A percentile compares a stretch with the other conserved stretches of the same genome.
These are phyloP conservation scores for Claviceps sorghi DNA, from an alignment of 2,329 filamentous ascomycete genomes.

Conservation along the genomic window DNA sequence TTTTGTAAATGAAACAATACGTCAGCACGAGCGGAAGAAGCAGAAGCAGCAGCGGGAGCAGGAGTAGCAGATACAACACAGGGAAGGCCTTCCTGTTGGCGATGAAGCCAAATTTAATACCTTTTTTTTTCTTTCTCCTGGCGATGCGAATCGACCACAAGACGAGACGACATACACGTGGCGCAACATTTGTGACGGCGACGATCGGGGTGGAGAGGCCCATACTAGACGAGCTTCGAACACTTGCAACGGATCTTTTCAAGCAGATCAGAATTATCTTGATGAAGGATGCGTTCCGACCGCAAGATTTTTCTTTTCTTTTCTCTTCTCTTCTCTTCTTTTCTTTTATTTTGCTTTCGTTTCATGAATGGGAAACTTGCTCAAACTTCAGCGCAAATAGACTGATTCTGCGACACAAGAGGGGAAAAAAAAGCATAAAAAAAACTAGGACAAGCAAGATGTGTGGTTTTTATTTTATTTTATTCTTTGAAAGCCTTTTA, in stretches of 20 bases:
- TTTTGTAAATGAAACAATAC: conserved; percentile 38
- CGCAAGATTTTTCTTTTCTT: background rate
- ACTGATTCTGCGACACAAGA: background rate
- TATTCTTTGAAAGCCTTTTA: background rate
- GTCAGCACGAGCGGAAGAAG: background rate
- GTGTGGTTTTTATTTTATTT: conserved; percentile 3
- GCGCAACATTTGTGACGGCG: background rate
- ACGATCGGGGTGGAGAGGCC: background rate
- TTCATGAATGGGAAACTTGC: conserved; percentile 1
- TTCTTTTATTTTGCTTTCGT: background rate
- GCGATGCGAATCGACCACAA: conserved; percentile 1
- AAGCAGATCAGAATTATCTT: background rate
- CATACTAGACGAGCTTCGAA: conserved; percentile 1
- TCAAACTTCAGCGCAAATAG: conserved; percentile 4
- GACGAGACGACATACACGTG: conserved; percentile 1
- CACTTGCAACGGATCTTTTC: background rate
- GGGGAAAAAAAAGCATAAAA: background rate
- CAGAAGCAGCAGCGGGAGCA: background rate
- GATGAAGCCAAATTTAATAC: conserved; percentile 4
- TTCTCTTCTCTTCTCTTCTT: background rate
- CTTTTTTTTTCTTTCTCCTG: background rate
- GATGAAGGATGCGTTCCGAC: background rate
- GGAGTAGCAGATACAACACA: background rate
- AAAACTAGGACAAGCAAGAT: background rate
- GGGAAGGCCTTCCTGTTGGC: background rate